Evolutionary conservation across 176 grass and related monocot genomes (phyloP), one percentile per base, ranked within the genome.

Genomic region (Carex parvula): DNA sequence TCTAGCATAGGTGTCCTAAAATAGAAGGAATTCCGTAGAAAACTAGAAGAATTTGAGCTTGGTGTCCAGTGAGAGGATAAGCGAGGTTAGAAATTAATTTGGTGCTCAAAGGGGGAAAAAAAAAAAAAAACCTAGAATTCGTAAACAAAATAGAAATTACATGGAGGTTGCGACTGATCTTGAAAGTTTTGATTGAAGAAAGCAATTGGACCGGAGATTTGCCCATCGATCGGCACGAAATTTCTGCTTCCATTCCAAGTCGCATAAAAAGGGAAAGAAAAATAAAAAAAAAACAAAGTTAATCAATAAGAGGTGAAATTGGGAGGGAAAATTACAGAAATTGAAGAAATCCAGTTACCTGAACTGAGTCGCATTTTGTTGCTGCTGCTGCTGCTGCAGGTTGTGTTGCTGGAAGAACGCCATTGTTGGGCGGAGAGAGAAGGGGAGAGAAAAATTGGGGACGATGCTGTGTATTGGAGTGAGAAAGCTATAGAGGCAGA

Each of bases 381-480:
- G 89, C 35, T 86, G 92, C 79, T 89, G 89, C 53, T 84, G 87
- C 83, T 89, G 90, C 87, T 89, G 94, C 75, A 91, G 88, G 55
- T 87, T 88, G 86, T 93, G 87, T 64, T 89, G 94, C 17, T 89
- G 90, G 84, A 97, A 93, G 88, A 93, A 97, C 65, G 91, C 91
- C 94, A 97, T 97, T 86, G 86, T 84, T 79, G 50, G 29, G 56
- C 70, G 57, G 77, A 21, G 37, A 57, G 33, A 78, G 46, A 80
- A 24, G 52, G 44, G 85, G 22, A 62, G 82, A 90, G 82, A 85
- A 48, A 59, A 50, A 53, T 60, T 60, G 29, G 81, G 81, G 53
- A 30, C 57, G 37, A 52, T 26, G 22, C 13, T 56, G 29, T 42
- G 33, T 64, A 81, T 81, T 39, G 21, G 63, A 83, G 62, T 63